Evolutionary conservation across 1,284 basidiomycete genomes (phyloP).

Genomic region (Puccinia hordei): DNA sequence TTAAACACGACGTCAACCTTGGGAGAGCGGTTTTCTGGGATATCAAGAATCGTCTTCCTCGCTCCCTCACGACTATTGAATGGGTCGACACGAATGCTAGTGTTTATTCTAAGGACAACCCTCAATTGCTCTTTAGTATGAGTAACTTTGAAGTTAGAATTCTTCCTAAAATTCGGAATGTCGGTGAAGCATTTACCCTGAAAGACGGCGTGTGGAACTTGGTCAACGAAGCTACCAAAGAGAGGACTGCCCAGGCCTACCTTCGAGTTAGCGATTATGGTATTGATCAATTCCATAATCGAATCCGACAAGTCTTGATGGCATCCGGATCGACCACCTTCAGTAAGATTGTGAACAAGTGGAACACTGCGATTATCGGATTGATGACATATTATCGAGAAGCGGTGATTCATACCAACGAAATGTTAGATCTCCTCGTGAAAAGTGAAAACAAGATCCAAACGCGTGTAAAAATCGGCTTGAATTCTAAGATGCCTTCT

Average conservation of each 20-base stretch:
- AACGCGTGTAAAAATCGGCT: conserved; percentile 96
- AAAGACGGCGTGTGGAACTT: conserved; percentile 98
- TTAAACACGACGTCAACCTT: conserved; percentile 99
- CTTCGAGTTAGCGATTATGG: conserved; percentile 74
- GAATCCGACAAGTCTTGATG: conserved; percentile 96
- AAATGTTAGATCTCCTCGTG: conserved; percentile 87
- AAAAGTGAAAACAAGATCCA: conserved; percentile 99
- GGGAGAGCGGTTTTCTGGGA: conserved; percentile 99
- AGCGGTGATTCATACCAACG: conserved; percentile 96
- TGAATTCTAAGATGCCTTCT: conserved; percentile 99
- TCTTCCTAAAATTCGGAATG: conserved; percentile 88
- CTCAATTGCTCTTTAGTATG: conserved; percentile 97
- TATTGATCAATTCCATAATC: conserved; percentile 93
- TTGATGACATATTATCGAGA: conserved; percentile 97
- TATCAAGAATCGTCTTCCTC: conserved; percentile 92
- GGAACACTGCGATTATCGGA: conserved; percentile 93
- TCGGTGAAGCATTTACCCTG: conserved; percentile 92
- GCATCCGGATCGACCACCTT: conserved; percentile 98
- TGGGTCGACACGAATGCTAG: conserved; percentile 66
- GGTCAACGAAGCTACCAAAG: conserved; percentile 86
- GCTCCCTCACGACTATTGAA: conserved; percentile 96
- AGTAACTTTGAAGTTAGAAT: conserved; percentile 97
- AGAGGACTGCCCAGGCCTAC: conserved; percentile 96
- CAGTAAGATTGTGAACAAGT: conserved; percentile 99
- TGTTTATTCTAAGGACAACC: conserved; percentile 96